These are phyloP conservation scores for Heritiera littoralis DNA, from an alignment of 345 rosid species.

Conservation along the genomic window DNA sequence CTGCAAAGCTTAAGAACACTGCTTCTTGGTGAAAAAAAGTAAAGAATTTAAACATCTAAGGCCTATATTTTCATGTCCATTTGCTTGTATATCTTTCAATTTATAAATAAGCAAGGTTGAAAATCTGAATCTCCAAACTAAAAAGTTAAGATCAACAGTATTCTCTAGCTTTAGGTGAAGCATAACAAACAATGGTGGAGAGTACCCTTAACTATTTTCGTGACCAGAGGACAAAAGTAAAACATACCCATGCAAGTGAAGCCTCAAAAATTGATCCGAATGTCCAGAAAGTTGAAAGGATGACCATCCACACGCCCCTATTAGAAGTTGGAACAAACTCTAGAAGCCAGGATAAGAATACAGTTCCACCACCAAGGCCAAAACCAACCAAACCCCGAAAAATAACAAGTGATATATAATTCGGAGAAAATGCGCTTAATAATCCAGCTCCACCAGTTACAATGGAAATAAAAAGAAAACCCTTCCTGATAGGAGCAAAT, in stretches of 20 bases:
- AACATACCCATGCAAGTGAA: constrained; percentile 56
- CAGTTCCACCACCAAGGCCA: constrained; percentile 64
- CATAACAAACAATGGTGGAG: not conserved
- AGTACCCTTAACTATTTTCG: not conserved
- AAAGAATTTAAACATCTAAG: not conserved
- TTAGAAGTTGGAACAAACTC: constrained; percentile 61
- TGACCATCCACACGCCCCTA: constrained; percentile 65
- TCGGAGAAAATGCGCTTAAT: constrained; percentile 54
- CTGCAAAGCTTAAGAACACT: not conserved
- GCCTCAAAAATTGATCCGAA: constrained; percentile 60
- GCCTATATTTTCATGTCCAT: not conserved
- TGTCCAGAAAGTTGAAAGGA: constrained; percentile 55
- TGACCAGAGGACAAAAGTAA: not conserved
- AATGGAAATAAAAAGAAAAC: constrained; percentile 43
- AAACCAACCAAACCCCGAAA: constrained; percentile 57
- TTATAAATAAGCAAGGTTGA: not conserved
- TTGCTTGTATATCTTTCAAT: not conserved
- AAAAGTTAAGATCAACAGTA: not conserved
- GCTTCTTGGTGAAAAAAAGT: not conserved
- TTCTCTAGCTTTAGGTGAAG: not conserved
- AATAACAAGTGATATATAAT: constrained; percentile 37
- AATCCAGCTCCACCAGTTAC: constrained; percentile 58
- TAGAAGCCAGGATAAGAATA: constrained; percentile 52
- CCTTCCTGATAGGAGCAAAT: constrained; percentile 42
- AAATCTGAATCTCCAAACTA: not conserved